Percentiles rank a stretch among this genome's conserved stretches.
These are phyloP conservation scores for Medicago arabica DNA, from an alignment of 306 rosid species.

Conservation along the genomic window DNA sequence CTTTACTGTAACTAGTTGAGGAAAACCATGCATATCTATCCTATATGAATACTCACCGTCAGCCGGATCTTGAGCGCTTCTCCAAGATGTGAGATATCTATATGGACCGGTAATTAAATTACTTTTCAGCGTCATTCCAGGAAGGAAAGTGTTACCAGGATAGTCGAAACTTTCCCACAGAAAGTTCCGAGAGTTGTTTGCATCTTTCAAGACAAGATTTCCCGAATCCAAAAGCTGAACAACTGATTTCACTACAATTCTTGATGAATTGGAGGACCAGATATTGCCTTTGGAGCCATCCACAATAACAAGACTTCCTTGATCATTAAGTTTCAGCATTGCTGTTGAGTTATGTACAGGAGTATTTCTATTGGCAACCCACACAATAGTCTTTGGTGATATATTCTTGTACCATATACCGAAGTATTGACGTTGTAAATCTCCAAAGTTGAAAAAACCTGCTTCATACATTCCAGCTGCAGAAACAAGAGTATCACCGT, in stretches of 20 bases:
- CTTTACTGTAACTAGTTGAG: too few species aligned
- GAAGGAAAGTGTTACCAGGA: slow-evolving; percentile 39
- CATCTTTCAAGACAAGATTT: slow-evolving; percentile 31
- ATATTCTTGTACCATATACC: slow-evolving; percentile 40
- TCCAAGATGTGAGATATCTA: too few species aligned
- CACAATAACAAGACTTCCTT: slow-evolving; percentile 38
- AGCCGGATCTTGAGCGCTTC: too few species aligned
- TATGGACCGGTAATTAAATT: not conserved
- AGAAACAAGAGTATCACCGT: slow-evolving; percentile 40
- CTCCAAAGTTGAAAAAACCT: slow-evolving; percentile 38
- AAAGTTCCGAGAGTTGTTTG: not conserved
- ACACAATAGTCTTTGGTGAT: slow-evolving; percentile 37
- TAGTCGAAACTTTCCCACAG: slow-evolving; percentile 52
- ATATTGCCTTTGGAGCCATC: slow-evolving; percentile 33
- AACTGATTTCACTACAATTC: not conserved
- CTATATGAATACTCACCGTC: too few species aligned
- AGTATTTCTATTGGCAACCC: slow-evolving; percentile 44
- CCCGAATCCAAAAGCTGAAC: slow-evolving; percentile 38
- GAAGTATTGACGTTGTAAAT: slow-evolving; percentile 37
- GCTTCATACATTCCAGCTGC: slow-evolving; percentile 34
- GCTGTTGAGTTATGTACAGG: not conserved
- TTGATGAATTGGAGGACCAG: slow-evolving; percentile 11
- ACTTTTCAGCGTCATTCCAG: slow-evolving; percentile 28
- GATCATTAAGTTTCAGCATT: slow-evolving; percentile 22
- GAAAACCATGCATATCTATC: too few species aligned